Evolutionary conservation across 495 filamentous ascomycete genomes (phyloP).

Genomic region (Neurospora tetraspora): DNA sequence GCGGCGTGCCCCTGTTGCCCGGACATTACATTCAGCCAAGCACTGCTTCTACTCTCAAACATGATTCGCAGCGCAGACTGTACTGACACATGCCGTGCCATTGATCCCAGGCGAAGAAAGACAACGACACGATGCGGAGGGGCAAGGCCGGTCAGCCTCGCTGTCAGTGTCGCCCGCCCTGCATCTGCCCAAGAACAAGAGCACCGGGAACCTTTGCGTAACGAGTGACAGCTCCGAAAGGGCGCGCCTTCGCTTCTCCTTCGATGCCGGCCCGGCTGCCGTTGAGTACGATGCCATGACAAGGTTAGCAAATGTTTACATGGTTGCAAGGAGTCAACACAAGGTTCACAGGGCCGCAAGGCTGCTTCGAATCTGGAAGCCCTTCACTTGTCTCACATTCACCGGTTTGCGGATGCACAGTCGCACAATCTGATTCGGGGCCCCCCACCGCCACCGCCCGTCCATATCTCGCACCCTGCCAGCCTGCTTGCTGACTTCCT

Average conservation of each 20-base stretch:
- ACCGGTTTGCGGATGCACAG: slow-evolving; percentile 25
- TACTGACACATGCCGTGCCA: slow-evolving; percentile 15
- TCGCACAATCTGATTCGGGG: slow-evolving; percentile 6
- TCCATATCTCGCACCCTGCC: neutral
- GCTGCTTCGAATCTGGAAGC: neutral
- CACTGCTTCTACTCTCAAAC: neutral
- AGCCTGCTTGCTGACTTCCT: slow-evolving; percentile 17
- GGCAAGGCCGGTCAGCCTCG: slow-evolving; percentile 17
- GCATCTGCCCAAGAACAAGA: slow-evolving; percentile 53
- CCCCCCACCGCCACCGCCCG: neutral
- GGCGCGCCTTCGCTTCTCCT: slow-evolving; percentile 43
- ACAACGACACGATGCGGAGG: slow-evolving; percentile 25
- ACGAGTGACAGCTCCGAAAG: slow-evolving; percentile 29
- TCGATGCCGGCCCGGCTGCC: slow-evolving; percentile 40
- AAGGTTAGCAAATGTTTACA: slow-evolving; percentile 29
- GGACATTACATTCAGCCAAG: neutral
- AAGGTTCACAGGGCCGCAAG: neutral
- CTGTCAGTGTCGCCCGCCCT: slow-evolving; percentile 23
- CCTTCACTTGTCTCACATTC: neutral
- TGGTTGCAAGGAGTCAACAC: neutral
- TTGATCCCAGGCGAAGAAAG: slow-evolving; percentile 31
- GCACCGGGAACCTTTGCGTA: slow-evolving; percentile 50
- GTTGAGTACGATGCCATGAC: slow-evolving; percentile 42
- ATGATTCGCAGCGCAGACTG: slow-evolving; percentile 2
- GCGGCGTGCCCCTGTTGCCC: neutral